Evolutionary conservation across 768 basidiomycete genomes (phyloP).

Genomic region (Leucocoprinus leucothites): DNA sequence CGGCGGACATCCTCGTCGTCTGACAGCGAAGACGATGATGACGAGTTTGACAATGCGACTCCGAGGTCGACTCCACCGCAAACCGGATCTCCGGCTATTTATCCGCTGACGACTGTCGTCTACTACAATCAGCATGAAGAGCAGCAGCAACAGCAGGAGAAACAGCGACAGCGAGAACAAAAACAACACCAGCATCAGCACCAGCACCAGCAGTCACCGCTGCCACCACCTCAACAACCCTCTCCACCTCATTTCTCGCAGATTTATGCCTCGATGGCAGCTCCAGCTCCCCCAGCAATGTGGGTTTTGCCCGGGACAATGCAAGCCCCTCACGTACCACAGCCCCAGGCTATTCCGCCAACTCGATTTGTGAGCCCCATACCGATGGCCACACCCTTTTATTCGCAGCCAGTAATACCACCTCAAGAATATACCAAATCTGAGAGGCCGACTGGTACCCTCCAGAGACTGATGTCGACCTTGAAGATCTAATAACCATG

Average conservation of each 20-base stretch:
- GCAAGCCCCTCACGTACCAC: neutral
- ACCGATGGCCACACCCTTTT: neutral
- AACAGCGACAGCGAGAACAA: neutral
- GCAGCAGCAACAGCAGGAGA: no score
- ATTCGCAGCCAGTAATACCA: neutral
- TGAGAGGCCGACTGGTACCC: neutral
- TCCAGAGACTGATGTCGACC: neutral
- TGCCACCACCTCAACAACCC: neutral
- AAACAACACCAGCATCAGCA: neutral
- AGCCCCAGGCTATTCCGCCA: neutral
- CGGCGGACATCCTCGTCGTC: neutral
- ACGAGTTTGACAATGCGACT: neutral
- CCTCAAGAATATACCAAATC: neutral
- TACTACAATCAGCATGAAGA: neutral
- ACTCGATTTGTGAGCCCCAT: neutral
- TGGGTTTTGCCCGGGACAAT: no score
- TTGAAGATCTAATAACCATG: neutral
- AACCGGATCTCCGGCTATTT: neutral
- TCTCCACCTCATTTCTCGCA: neutral
- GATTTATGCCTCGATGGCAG: neutral
- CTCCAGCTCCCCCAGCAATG: no score
- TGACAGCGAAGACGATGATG: neutral
- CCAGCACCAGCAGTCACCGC: neutral
- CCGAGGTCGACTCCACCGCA: neutral
- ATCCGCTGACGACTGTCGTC: neutral